These are phyloP conservation scores for Fomitopsis betulina DNA, from an alignment of 1,284 basidiomycete species.

Conservation along the genomic window DNA sequence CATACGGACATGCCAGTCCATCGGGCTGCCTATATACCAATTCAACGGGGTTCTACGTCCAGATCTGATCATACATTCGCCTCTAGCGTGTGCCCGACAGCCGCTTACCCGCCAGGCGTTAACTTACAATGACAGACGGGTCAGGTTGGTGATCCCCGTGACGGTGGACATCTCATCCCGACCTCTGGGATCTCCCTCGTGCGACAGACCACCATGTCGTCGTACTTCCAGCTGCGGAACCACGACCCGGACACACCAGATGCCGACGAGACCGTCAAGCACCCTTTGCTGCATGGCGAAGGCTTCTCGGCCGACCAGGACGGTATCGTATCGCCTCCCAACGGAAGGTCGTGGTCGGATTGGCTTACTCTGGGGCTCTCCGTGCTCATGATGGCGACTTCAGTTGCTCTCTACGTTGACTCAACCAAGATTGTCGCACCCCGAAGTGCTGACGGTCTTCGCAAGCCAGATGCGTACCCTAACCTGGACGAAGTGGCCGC, in stretches of 20 bases:
- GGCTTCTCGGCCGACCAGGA: not conserved
- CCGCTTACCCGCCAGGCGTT: too few species aligned
- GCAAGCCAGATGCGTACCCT: slow-evolving; percentile 3
- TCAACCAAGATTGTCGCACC: not conserved
- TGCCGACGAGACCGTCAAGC: not conserved
- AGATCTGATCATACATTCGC: too few species aligned
- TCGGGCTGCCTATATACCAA: too few species aligned
- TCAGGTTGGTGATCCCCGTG: too few species aligned
- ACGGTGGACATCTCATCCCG: too few species aligned
- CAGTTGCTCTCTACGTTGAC: not conserved
- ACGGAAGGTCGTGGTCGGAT: not conserved
- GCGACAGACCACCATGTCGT: not conserved
- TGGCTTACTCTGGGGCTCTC: not conserved
- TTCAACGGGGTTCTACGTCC: too few species aligned
- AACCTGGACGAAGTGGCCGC: not conserved
- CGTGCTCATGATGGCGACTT: not conserved
- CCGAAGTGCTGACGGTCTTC: not conserved
- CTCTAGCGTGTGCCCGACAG: too few species aligned
- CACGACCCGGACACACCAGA: not conserved
- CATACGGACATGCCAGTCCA: too few species aligned
- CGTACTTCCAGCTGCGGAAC: not conserved
- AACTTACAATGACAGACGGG: too few species aligned
- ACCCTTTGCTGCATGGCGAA: not conserved
- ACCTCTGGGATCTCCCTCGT: not conserved
- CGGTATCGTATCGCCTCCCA: not conserved